Conservation (phyloP, 306 rosid genomes). For the Macrotyloma uniflorum region DNA sequence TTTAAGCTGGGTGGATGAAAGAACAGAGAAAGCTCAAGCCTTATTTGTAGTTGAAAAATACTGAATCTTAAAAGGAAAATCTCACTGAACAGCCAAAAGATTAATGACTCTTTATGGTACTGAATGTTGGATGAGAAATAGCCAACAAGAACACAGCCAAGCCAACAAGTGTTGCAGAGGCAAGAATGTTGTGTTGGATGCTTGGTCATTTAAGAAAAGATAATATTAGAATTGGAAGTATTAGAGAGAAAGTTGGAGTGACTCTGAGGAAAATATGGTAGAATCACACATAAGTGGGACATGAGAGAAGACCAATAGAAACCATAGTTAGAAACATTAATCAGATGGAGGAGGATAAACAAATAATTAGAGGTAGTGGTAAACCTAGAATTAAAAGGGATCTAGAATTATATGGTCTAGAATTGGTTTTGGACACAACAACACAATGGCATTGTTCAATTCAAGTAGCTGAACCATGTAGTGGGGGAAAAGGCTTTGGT, state of each 20-base stretch:
- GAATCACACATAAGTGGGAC: neutral
- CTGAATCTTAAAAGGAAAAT: neutral
- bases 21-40: neutral
- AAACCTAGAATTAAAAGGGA: neutral
- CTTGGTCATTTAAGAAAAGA: neutral
- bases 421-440: neutral
- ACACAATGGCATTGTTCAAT: neutral
- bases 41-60: neutral
- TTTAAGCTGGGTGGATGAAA: neutral
- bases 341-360: neutral
- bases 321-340: neutral
- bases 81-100: neutral
- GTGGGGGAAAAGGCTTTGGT: conserved; percentile 2
- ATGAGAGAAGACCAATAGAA: neutral
- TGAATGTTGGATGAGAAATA: neutral
- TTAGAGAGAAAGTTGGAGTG: neutral
- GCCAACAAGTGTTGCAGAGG: neutral
- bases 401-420: neutral
- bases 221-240: neutral
- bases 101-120: neutral
- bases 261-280: neutral
- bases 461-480: neutral
- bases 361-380: neutral
- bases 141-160: neutral
- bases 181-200: neutral